Percentiles rank a stretch among this genome's conserved stretches.
phyloP scores from a whole-genome alignment of 2,329 filamentous ascomycete genomes.

The Berkeleyomyces basicola region DNA sequence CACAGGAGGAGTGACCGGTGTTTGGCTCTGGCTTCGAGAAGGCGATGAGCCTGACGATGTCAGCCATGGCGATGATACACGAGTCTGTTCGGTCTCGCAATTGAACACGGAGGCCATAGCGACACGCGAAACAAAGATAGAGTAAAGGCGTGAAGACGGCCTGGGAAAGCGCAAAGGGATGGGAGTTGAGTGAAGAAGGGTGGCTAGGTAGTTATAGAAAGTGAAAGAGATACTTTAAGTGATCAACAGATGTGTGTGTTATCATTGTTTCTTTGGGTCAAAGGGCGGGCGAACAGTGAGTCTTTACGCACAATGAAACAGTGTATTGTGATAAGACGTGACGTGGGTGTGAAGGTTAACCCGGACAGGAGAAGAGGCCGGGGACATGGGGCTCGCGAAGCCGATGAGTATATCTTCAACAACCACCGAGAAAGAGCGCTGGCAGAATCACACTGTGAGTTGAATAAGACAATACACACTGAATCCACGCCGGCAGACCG shows the following conservation, averaged over 20 bases:
- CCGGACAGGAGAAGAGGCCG: not conserved
- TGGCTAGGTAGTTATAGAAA: not conserved
- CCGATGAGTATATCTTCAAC: not conserved
- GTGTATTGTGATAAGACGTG: not conserved
- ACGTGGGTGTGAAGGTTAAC: not conserved
- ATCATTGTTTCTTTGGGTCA: slow-evolving; percentile 10
- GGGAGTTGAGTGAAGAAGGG: not conserved
- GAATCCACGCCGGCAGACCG: not conserved
- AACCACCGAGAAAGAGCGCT: not conserved
- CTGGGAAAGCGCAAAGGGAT: not conserved
- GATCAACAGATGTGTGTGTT: slow-evolving; percentile 7
- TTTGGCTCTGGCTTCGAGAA: slow-evolving; percentile 1
- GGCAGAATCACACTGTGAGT: not conserved
- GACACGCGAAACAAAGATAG: slow-evolving; percentile 10
- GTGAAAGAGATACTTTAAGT: not conserved
- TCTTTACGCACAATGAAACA: not conserved
- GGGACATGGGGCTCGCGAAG: not conserved
- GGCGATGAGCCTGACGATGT: slow-evolving; percentile 31
- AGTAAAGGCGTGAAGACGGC: not conserved
- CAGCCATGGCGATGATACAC: slow-evolving; percentile 83
- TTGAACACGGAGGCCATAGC: slow-evolving; percentile 90
- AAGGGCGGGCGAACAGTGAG: not conserved
- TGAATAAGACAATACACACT: not conserved
- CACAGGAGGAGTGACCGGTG: slow-evolving; percentile 18
- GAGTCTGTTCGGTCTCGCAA: slow-evolving; percentile 72